Evolutionary conservation across 2,329 filamentous ascomycete genomes (phyloP).

Genomic region (Exophiala sp.): DNA sequence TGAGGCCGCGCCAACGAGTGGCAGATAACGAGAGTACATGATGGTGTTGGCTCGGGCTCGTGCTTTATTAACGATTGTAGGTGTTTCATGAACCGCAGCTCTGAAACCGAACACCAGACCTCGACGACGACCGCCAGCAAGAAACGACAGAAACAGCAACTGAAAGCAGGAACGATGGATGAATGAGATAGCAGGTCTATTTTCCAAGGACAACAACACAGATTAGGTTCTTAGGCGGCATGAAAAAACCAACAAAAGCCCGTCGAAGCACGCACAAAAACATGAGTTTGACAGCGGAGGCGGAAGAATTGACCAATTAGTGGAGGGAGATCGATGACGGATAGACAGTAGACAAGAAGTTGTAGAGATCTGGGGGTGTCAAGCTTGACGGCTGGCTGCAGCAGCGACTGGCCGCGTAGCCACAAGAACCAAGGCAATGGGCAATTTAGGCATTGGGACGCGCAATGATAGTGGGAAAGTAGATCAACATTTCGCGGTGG

Average conservation of each 20-base stretch:
- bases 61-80: slow-evolving; percentile 5
- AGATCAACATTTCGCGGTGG: too few relatives aligned
- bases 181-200: not conserved
- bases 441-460: too few relatives aligned
- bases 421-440: too few relatives aligned
- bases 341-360: too few relatives aligned
- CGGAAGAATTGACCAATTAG: too few relatives aligned
- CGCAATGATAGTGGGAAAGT: too few relatives aligned
- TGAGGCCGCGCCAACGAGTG: slow-evolving; percentile 14
- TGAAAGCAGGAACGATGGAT: not conserved
- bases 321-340: too few relatives aligned
- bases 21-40: slow-evolving; percentile 21
- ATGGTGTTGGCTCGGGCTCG: not conserved
- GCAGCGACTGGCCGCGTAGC: too few relatives aligned
- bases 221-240: not conserved
- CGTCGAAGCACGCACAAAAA: too few relatives aligned
- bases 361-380: too few relatives aligned
- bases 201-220: not conserved
- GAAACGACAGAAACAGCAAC: not conserved
- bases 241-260: not conserved
- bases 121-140: not conserved
- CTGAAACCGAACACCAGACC: not conserved
- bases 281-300: too few relatives aligned
- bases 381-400: too few relatives aligned
- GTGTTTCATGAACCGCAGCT: not conserved